Evolutionary conservation across 1,139 yeast species (phyloP).

Genomic region (Kodamaea derodonti): DNA sequence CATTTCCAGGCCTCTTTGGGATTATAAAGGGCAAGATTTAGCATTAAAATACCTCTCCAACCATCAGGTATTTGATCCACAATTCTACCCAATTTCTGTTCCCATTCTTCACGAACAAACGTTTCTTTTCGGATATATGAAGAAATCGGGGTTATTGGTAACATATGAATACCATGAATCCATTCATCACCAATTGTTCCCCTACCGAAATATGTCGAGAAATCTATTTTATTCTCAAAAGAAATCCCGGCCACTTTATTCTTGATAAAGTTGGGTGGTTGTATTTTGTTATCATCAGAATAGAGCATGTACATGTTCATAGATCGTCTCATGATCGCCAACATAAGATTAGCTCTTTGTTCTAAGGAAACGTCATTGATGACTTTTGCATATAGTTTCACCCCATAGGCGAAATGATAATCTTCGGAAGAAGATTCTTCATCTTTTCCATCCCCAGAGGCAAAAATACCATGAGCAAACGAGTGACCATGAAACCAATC

Average conservation of each 20-base stretch:
- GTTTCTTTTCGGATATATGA: slow-evolving; percentile 32
- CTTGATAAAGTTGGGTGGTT: slow-evolving; percentile 34
- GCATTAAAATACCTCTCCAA: slow-evolving; percentile 43
- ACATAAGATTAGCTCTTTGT: slow-evolving; percentile 37
- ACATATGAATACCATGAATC: slow-evolving; percentile 49
- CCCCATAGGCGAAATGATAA: slow-evolving; percentile 42
- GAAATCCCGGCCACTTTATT: slow-evolving; percentile 46
- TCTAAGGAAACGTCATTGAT: slow-evolving; percentile 34
- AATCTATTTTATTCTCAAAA: slow-evolving; percentile 44
- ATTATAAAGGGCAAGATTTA: slow-evolving; percentile 36
- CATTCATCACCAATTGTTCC: slow-evolving; percentile 42
- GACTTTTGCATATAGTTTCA: slow-evolving; percentile 37
- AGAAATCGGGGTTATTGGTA: slow-evolving; percentile 44
- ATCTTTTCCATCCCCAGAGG: slow-evolving; percentile 45
- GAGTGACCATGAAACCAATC: slow-evolving; percentile 49
- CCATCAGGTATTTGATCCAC: slow-evolving; percentile 41
- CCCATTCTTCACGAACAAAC: slow-evolving; percentile 45
- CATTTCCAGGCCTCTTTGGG: slow-evolving; percentile 35
- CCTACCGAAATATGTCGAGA: slow-evolving; percentile 43
- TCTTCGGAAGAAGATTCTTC: slow-evolving; percentile 47
- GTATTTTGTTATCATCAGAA: slow-evolving; percentile 34
- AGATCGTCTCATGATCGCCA: slow-evolving; percentile 39
- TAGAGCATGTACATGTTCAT: slow-evolving; percentile 45
- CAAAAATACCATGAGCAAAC: slow-evolving; percentile 44
- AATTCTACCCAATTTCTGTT: slow-evolving; percentile 28